These are phyloP conservation scores for Phytopythium sindhum DNA, from an alignment of 352 stramenopile genomes.

Conservation along the genomic window DNA sequence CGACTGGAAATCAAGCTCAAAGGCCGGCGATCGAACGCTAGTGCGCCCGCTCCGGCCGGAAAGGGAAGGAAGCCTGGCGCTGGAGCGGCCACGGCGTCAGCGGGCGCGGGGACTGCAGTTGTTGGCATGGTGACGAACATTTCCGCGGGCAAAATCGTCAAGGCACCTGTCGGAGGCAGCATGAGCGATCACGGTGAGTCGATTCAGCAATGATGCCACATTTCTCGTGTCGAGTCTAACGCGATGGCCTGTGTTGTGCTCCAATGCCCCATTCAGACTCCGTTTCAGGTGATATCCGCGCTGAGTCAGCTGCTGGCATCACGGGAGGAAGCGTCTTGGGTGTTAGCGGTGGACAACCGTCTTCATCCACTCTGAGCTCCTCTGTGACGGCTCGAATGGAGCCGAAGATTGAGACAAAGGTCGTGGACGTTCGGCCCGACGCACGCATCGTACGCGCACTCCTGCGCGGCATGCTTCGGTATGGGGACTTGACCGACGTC, in stretches of 20 bases:
- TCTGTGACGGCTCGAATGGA: conserved; percentile 35
- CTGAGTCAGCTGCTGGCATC: neutral
- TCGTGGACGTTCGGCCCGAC: conserved; percentile 46
- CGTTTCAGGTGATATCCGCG: neutral
- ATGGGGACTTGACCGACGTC: conserved; percentile 76
- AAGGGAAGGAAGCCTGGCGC: conserved; percentile 30
- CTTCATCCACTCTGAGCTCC: neutral
- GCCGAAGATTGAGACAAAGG: conserved; percentile 32
- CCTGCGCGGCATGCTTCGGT: conserved; percentile 67
- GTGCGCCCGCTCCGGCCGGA: conserved; percentile 4
- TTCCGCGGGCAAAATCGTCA: conserved; percentile 51
- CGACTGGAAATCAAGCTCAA: conserved; percentile 76
- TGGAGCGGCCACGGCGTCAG: neutral
- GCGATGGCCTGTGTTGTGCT: neutral
- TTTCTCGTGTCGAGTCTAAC: neutral
- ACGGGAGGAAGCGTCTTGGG: neutral
- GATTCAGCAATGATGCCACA: conserved; percentile 15
- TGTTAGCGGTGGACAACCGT: neutral
- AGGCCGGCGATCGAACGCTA: conserved; percentile 38
- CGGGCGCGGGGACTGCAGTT: neutral
- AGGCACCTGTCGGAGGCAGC: conserved; percentile 4
- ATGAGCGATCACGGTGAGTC: conserved; percentile 10
- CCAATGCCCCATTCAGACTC: neutral
- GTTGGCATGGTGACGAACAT: conserved; percentile 54
- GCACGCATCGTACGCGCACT: conserved; percentile 69